These are phyloP conservation scores for Pythium apleroticum DNA, from an alignment of 352 stramenopile species.

Conservation along the genomic window DNA sequence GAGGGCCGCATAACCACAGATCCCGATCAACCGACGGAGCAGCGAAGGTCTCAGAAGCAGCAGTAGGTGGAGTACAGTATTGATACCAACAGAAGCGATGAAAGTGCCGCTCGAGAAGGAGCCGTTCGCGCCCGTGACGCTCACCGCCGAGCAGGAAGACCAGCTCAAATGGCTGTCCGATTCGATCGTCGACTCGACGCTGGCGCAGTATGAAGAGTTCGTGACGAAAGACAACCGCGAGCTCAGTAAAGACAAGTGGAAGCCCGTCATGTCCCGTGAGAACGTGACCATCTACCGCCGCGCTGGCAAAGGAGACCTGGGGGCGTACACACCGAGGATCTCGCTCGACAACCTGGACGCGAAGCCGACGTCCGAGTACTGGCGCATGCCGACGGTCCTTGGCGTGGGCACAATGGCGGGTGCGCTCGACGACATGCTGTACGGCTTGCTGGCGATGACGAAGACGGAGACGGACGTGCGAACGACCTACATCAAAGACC, in stretches of 20 bases:
- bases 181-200: constrained; percentile 5
- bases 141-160: constrained; percentile 20
- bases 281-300: constrained; percentile 28
- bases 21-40: not conserved
- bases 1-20: not conserved
- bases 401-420: constrained; percentile 11
- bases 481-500: constrained; percentile 20
- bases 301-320: constrained; percentile 12
- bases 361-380: constrained; percentile 37
- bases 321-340: constrained; percentile 9
- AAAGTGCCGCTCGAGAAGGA: constrained; percentile 56
- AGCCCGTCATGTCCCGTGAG: constrained; percentile 20
- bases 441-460: constrained; percentile 8
- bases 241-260: constrained; percentile 14
- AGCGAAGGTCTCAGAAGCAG: not conserved
- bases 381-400: constrained; percentile 19
- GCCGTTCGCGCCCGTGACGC: constrained; percentile 48
- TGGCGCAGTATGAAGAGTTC: constrained; percentile 14
- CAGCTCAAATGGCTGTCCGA: constrained; percentile 14
- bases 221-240: constrained; percentile 4
- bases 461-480: constrained; percentile 9
- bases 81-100: constrained; percentile 29
- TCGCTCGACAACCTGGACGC: constrained; percentile 14
- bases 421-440: constrained; percentile 16
- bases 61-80: too few relatives aligned